Conservation (phyloP, 1,284 basidiomycete genomes). For the Cutaneotrichosporon sp. region DNA sequence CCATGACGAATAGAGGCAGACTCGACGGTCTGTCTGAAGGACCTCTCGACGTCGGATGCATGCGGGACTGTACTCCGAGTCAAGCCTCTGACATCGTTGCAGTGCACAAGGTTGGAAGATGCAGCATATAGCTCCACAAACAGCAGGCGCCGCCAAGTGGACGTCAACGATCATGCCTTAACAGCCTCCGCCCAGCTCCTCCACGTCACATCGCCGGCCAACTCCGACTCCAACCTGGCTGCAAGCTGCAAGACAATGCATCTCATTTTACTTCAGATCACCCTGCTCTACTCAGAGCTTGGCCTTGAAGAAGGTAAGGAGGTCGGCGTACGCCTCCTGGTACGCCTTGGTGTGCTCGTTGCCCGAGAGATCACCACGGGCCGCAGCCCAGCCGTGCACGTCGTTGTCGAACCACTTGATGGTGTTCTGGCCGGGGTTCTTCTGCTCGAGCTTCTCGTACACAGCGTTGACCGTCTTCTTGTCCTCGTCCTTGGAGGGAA, state of each 20-base stretch:
- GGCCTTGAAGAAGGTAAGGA: slow-evolving; percentile 36
- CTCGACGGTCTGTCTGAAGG: no score
- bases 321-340: slow-evolving; percentile 31
- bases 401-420: slow-evolving; percentile 49
- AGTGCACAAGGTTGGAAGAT: neutral
- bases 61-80: neutral
- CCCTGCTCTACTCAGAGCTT: slow-evolving; percentile 11
- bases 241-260: no score
- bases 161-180: no score
- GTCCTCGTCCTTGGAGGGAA: slow-evolving; percentile 55
- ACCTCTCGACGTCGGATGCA: no score
- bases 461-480: slow-evolving; percentile 43
- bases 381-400: slow-evolving; percentile 55
- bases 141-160: no score
- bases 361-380: slow-evolving; percentile 47
- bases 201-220: no score
- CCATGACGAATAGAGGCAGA: neutral
- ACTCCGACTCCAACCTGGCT: no score
- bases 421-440: slow-evolving; percentile 49
- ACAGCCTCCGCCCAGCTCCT: no score
- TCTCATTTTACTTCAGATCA: neutral
- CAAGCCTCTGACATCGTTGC: neutral
- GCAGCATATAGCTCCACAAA: neutral
- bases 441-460: slow-evolving; percentile 44
- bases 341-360: slow-evolving; percentile 30